phyloP scores from a whole-genome alignment of 345 rosid genomes.

The Brassica nigra region DNA sequence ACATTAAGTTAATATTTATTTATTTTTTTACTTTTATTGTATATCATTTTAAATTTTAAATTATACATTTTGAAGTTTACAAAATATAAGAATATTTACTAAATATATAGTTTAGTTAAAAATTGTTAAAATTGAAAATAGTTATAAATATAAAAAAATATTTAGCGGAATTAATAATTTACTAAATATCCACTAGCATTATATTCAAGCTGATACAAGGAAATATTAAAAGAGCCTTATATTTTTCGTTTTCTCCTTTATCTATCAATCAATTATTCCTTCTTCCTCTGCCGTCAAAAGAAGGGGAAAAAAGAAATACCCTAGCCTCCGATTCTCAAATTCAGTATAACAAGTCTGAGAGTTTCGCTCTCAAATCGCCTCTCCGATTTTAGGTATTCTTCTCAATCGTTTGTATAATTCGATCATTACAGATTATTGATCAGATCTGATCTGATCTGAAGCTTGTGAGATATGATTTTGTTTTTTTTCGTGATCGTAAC shows the following conservation, averaged over 20 bases:
- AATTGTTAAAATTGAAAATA: too few relatives aligned
- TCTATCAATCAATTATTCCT: background rate
- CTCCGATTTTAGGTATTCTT: background rate
- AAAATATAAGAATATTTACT: too few relatives aligned
- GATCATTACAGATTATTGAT: background rate
- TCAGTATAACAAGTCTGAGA: background rate
- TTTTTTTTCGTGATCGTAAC: background rate
- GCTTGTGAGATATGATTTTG: background rate
- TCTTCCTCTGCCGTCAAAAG: background rate
- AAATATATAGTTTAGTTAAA: too few relatives aligned
- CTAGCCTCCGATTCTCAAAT: background rate
- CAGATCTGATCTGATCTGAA: background rate
- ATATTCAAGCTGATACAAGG: too few relatives aligned
- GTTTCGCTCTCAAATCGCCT: background rate
- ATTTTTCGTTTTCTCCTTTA: background rate
- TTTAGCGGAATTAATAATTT: too few relatives aligned
- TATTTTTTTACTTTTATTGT: too few relatives aligned
- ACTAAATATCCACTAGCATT: too few relatives aligned
- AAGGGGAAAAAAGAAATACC: background rate
- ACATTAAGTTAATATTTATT: too few relatives aligned
- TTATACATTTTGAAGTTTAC: too few relatives aligned
- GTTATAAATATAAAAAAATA: too few relatives aligned
- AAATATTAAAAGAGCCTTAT: background rate
- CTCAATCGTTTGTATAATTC: background rate
- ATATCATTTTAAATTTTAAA: too few relatives aligned